Evolutionary conservation across 495 filamentous ascomycete genomes (phyloP), one percentile per base, ranked within the genome.

Genomic region (Neurospora sp.): DNA sequence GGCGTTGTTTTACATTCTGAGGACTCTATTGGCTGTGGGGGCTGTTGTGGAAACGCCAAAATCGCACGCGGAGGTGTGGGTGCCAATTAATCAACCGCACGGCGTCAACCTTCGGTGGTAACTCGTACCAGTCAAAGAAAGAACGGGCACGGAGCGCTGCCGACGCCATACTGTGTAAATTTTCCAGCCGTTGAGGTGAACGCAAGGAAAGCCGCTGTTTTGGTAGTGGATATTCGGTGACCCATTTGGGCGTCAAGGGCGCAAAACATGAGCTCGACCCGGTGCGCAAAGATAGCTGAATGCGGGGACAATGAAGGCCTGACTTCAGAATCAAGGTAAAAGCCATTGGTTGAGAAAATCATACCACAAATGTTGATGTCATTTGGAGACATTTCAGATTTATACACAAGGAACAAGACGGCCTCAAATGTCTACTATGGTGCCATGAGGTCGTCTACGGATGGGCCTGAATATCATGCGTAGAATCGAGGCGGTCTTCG

Each of bases 241-340:
- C 74, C 74, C 74, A 46, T 75, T 75, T 54, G 74, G 74, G 74
- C 72, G 54, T 62, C 27, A 62, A 62, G 54, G 49, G 54, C 49
- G 23, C 49, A 60, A 60, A 60, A 60, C 23, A 27, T 60, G 49
- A 60, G 49, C 20, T 60, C 11, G 49, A 12, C 49, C 49, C 4
- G 49, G 49, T 60, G 27, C 54, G 54, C 54, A 31, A 66, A 66
- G 54, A 66, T 35, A 66, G 27, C 54, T 66, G 54, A 66, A 66
- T 66, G 54, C 31, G 54, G 54, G 54, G 54, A 66, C 54, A 66
- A 31, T 31, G 54, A 66, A 66, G 54, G 54, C 54, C 54, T 66
- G 27, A 62, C 23, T 31, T 62, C 54, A 62, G 7, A 66, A 66
- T 66, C 54, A 18, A 31, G 49, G 12, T 35, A 35, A 9, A 62